phyloP scores from a whole-genome alignment of 2,329 filamentous ascomycete genomes.

The Ceratocystis destructans region DNA sequence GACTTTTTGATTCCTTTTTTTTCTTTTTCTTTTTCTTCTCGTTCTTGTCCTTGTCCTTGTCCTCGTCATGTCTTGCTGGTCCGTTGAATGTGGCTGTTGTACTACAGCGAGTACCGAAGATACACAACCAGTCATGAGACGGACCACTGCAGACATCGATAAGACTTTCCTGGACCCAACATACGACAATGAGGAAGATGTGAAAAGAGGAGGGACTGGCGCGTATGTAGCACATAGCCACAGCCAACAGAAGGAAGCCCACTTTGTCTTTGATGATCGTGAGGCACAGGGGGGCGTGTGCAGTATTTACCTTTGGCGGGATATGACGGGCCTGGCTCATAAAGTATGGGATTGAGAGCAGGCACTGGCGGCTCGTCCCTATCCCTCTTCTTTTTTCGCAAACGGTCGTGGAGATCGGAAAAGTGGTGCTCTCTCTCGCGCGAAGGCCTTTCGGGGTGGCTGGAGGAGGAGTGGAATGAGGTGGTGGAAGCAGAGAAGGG shows the following conservation, averaged over 20 bases:
- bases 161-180: background rate
- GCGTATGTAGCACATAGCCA: background rate
- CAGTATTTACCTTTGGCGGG: conserved; percentile 12
- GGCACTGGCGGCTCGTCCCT: conserved; percentile 2
- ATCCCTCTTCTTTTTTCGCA: conserved; percentile 11
- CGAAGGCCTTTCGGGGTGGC: background rate
- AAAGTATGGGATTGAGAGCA: conserved; percentile 12
- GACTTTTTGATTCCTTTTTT: background rate
- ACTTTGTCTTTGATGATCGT: too few relatives aligned
- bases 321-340: conserved; percentile 12
- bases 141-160: background rate
- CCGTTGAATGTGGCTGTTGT: background rate
- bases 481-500: conserved; percentile 10
- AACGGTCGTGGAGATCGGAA: conserved; percentile 8
- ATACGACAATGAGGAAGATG: background rate
- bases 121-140: background rate
- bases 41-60: background rate
- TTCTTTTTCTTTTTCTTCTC: too few relatives aligned
- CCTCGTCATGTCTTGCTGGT: background rate
- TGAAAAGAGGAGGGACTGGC: background rate
- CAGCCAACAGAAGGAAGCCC: too few relatives aligned
- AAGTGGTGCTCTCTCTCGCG: conserved; percentile 10
- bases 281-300: background rate
- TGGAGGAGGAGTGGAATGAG: conserved; percentile 7
- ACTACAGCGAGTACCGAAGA: background rate